A percentile compares a stretch with the other conserved stretches of the same genome.
Evolutionary conservation across 2,329 filamentous ascomycete genomes (phyloP).

Genomic region (Fonsecaea pedrosoi): DNA sequence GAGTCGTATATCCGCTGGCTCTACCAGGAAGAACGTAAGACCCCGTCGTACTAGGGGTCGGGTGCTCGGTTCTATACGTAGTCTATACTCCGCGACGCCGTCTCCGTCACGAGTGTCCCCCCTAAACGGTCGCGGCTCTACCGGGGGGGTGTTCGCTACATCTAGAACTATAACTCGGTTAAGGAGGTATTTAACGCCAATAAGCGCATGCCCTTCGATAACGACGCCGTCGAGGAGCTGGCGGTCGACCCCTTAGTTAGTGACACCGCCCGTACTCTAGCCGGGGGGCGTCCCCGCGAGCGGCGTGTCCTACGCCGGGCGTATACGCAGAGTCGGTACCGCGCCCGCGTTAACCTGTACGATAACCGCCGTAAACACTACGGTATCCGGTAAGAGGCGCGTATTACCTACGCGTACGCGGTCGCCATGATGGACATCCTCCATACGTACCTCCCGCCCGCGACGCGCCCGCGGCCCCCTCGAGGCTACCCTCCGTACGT

Average conservation of each 20-base stretch:
- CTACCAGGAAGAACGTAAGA: not conserved
- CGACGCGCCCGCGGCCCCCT: not conserved
- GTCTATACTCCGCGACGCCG: not conserved
- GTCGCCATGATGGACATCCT: too few species aligned
- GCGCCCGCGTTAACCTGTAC: not conserved
- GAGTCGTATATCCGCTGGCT: not conserved
- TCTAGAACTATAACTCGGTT: not conserved
- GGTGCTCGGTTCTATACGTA: not conserved
- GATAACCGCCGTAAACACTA: not conserved
- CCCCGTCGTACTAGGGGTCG: not conserved
- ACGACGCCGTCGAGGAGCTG: not conserved
- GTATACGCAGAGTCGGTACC: too few species aligned
- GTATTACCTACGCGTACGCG: not conserved
- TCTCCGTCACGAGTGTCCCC: not conserved
- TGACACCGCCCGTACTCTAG: not conserved
- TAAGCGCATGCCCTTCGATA: not conserved
- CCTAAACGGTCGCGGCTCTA: not conserved
- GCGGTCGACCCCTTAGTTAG: not conserved
- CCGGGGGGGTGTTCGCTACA: not conserved
- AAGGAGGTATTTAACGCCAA: not conserved
- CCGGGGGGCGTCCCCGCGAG: not conserved
- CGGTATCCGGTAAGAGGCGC: not conserved
- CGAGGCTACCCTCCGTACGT: not conserved
- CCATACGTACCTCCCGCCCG: not conserved
- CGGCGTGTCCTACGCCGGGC: too few species aligned